Conservation (phyloP, 2,329 filamentous ascomycete genomes). For the Trichophyton rubrum region DNA sequence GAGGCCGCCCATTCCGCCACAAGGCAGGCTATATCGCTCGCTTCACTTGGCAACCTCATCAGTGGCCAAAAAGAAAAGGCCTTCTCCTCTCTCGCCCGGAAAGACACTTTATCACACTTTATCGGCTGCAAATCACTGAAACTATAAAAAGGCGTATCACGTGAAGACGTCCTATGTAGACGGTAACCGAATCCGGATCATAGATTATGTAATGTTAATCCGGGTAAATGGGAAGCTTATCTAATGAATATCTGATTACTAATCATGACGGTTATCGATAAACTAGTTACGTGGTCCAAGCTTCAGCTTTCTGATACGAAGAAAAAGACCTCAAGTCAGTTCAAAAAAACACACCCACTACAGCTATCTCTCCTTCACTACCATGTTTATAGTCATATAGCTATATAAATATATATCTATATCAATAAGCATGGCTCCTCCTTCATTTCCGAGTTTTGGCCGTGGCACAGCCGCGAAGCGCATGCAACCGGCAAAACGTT, state of each 20-base stretch:
- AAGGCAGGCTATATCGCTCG: neutral
- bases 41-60: neutral
- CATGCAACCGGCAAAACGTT: conserved; percentile 56
- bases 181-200: neutral
- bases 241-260: neutral
- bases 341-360: neutral
- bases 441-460: conserved; percentile 31
- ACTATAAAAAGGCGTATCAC: neutral
- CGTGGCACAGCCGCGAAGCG: conserved; percentile 58
- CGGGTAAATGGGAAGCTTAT: too few species aligned
- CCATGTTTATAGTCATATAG: neutral
- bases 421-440: conserved; percentile 19
- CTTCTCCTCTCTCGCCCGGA: neutral
- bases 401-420: neutral
- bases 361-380: neutral
- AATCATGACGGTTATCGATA: neutral
- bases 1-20: neutral
- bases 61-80: neutral
- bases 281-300: neutral
- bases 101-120: neutral
- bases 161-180: neutral
- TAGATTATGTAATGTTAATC: neutral
- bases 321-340: neutral
- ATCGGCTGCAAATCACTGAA: neutral
- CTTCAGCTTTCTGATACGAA: neutral